Base-by-base conservation (phyloP, 163 green algal genomes). In the Scenedesmus sp. region DNA sequence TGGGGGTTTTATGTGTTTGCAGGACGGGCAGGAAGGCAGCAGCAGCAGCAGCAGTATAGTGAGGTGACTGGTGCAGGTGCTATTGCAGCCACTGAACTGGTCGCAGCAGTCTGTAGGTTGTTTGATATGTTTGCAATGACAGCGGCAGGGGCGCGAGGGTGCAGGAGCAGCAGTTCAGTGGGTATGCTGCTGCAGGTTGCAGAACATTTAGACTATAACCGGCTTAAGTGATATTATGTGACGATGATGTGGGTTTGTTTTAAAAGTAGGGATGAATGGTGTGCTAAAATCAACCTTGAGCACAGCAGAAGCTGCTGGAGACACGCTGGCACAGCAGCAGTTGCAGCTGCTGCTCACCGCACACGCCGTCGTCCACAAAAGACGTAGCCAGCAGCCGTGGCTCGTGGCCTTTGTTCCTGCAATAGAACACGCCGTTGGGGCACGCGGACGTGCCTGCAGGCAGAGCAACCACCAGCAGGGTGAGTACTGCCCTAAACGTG, bases 351-450 rank as follows among this genome's bases (percentile, higher is more conserved):
- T 5, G 20, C 95, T 84, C 88, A 98, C 96, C 97, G 93, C 98
- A 99, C 0, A 99, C 94, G n/a, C 96, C 96, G 89, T 99, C 98
- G 88, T 99, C 97, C 18, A 99, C 98, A 76, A 98, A 98, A 0
- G 96, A 95, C 0, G 95, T 88, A 16, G 97, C 96, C 4, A 99
- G 87, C 2, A 93, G 23, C 52, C 93, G 90, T 7, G 96, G 90
- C 84, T 97, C 83, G 84, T 96, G 94, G 23, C 97, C 97, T 10
- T 90, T 91, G 94, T 99, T 99, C 0, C 74, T 70, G 91, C 98
- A 99, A 93, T 98, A 98, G 91, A 99, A 99, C 1, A 76, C 93
- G 18, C 97, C 97, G 46, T 96, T 96, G 18, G 94, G 82, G 92
- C 98, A 99, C 1, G 98, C 98, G 1, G 97, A 94, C 0, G 97